Conservation (phyloP, 2,329 filamentous ascomycete genomes). For the Ophiostoma sp. region DNA sequence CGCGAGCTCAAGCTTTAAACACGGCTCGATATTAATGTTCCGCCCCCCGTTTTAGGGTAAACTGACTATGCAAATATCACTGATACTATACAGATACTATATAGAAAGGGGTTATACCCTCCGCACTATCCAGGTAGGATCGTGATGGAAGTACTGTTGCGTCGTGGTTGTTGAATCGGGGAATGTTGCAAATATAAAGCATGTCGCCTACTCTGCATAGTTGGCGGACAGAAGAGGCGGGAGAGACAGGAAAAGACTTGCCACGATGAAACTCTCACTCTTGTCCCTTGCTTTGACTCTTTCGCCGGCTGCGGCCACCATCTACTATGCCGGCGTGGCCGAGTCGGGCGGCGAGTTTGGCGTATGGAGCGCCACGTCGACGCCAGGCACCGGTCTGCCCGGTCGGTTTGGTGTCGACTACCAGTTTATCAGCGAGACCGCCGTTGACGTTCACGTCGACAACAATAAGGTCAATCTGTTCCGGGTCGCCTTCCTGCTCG, state of each 20-base stretch:
- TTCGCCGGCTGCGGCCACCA: slow-evolving; percentile 36
- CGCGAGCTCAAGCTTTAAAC: background rate
- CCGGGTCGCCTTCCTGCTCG: background rate
- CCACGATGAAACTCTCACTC: background rate
- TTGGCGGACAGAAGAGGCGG: too few relatives aligned
- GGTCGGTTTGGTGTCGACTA: slow-evolving; percentile 41
- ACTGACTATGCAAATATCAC: too few relatives aligned
- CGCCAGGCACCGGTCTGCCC: slow-evolving; percentile 41
- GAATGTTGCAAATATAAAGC: too few relatives aligned
- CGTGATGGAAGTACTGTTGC: too few relatives aligned
- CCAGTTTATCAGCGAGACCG: background rate
- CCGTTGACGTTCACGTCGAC: background rate
- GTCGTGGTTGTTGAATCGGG: too few relatives aligned
- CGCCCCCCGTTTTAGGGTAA: background rate
- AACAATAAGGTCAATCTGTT: background rate
- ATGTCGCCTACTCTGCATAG: too few relatives aligned
- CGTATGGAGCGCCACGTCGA: slow-evolving; percentile 37
- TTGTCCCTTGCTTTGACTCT: background rate
- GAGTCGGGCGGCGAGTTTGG: slow-evolving; percentile 46
- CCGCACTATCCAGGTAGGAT: too few relatives aligned
- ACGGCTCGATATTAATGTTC: background rate
- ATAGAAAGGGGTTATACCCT: too few relatives aligned
- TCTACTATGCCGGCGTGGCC: slow-evolving; percentile 45
- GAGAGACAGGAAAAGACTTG: too few relatives aligned
- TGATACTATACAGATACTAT: too few relatives aligned